Evolutionary conservation across 345 rosid genomes (phyloP), one percentile per base, ranked within the genome.

Genomic region (Euphorbia pulcherrima): DNA sequence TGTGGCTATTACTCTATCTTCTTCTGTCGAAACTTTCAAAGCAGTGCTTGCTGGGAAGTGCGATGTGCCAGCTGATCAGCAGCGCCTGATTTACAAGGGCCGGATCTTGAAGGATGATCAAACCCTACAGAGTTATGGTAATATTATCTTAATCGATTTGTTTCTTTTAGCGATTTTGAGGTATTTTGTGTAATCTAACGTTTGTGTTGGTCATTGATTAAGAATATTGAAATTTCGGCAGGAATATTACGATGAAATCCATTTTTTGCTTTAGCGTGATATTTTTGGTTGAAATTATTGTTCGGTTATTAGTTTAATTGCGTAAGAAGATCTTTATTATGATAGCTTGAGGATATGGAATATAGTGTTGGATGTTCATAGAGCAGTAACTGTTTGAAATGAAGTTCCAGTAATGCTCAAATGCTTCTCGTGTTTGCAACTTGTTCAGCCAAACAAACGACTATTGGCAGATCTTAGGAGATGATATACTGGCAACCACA

Each of bases 31-130:
- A 39, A 57, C 77, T 6, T 87, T 89, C 73, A 89, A 89, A 75
- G 72, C 70, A 2, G 61, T 68, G 20, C 63, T 87, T 20, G 79
- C 88, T 0, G 74, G 72, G 68, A 84, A 80, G 61, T 83, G 87
- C 72, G 92, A 87, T 53, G 77, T 87, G 39, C 87, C 90, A 12
- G 73, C 87, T n/a, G 79, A 80, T 74, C 88, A 84, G 37, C 96
- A 87, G 70, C 78, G 92, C 28, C 68, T 89, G 83, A 85, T 89
- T 81, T 89, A 89, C 77, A 89, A 84, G 65, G 92, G 92, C 55
- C 85, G 96, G 77, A 87, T 89, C 84, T 75, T 89, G 69, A 89
- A 87, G 84, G 92, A 87, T 51, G 90, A 89, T 78, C 90, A 87
- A 66, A 84, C 85, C 47, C 77, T 89, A 4, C 72, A 60, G 40